These are phyloP conservation scores for Leccinellum rugosiceps DNA, from an alignment of 768 basidiomycete genomes.

Conservation along the genomic window DNA sequence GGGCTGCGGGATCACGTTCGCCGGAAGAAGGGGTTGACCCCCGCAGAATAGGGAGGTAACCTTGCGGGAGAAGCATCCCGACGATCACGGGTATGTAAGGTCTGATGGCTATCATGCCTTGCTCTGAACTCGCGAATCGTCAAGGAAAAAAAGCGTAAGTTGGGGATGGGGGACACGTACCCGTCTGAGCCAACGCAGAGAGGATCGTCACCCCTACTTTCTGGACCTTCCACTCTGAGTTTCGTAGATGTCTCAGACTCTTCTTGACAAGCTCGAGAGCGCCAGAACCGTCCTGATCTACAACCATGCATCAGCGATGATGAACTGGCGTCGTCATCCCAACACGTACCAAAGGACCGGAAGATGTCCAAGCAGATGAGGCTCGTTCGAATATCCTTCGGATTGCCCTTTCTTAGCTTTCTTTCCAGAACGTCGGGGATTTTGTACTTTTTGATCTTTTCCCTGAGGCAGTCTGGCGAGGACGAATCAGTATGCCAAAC, in stretches of 20 bases:
- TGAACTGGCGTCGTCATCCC: too few species aligned
- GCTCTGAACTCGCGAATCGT: background rate
- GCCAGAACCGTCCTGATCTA: background rate
- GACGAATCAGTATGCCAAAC: background rate
- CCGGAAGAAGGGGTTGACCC: background rate
- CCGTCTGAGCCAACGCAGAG: constrained; percentile 19
- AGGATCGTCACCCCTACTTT: constrained; percentile 25
- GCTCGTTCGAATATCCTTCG: constrained; percentile 20
- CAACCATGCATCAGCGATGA: background rate
- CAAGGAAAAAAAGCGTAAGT: background rate
- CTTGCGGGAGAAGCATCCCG: background rate
- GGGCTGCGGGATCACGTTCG: background rate
- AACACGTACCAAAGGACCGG: constrained; percentile 17
- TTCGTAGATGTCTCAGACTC: constrained; percentile 7
- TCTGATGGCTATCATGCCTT: background rate
- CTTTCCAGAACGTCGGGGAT: constrained; percentile 18
- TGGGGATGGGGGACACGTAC: constrained; percentile 1
- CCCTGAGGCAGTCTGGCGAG: constrained; percentile 13
- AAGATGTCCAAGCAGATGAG: constrained; percentile 24
- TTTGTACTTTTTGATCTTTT: constrained; percentile 10
- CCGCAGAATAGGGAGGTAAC: background rate
- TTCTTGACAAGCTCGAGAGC: background rate
- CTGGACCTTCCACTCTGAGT: constrained; percentile 14
- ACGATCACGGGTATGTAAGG: background rate
- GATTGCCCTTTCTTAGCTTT: constrained; percentile 15